Evolutionary conservation across 192 early-diverging fungal genomes (phyloP).

Genomic region (Coemansia sp.): DNA sequence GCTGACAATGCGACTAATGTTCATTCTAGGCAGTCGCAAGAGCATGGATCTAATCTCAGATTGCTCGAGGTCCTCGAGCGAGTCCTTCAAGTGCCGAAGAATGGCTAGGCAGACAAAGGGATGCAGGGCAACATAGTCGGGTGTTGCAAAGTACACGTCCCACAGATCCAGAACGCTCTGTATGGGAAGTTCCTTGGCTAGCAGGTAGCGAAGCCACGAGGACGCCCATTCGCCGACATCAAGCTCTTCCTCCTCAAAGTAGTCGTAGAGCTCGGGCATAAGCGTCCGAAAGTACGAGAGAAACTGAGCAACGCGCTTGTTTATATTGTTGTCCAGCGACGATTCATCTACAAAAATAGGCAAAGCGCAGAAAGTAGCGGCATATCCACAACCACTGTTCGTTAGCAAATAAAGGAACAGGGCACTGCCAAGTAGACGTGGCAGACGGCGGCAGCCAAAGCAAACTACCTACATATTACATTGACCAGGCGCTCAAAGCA

Average conservation of each 20-base stretch:
- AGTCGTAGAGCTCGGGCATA: conserved; percentile 86
- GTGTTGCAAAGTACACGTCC: conserved; percentile 84
- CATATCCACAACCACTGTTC: neutral
- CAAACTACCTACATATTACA: conserved; percentile 55
- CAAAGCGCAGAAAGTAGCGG: neutral
- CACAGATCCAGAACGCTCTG: conserved; percentile 76
- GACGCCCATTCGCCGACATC: conserved; percentile 82
- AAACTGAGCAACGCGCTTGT: conserved; percentile 80
- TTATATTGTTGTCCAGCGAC: conserved; percentile 59
- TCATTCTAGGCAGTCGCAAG: conserved; percentile 69
- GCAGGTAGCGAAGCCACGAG: conserved; percentile 77
- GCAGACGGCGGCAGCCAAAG: neutral
- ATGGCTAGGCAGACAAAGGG: conserved; percentile 88
- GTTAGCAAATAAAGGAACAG: neutral
- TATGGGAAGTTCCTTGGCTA: conserved; percentile 80
- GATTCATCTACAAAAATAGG: conserved; percentile 59
- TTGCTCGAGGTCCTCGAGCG: conserved; percentile 85
- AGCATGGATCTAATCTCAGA: conserved; percentile 85
- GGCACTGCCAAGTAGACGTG: neutral
- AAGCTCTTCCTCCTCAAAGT: conserved; percentile 94
- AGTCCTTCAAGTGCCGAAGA: conserved; percentile 68
- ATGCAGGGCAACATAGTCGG: conserved; percentile 75
- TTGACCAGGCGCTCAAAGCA: conserved; percentile 78
- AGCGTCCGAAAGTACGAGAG: conserved; percentile 78
- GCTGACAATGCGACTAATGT: conserved; percentile 66